Base-by-base conservation (phyloP, 495 filamentous ascomycete species). In the Astrocystis sublimbata region DNA sequence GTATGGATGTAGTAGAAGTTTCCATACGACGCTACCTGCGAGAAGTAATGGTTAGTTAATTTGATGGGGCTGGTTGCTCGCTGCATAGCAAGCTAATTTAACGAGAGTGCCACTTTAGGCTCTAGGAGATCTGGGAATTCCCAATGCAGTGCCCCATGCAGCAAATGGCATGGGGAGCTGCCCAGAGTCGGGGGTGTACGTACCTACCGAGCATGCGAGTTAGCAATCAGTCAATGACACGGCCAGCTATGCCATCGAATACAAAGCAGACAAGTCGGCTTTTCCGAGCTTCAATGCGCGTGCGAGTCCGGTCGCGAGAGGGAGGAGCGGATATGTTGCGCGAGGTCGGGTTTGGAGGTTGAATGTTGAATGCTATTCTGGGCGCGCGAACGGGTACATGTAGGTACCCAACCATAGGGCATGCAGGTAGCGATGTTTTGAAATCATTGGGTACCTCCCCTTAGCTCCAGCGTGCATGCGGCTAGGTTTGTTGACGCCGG, bases 51-150 rank as follows among this genome's bases (percentile, higher is more conserved):
- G 35, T 54, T 38, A 35, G 35, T 54, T 42, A 42, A 30, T 28
- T 42, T 56, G 35, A 35, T 56, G 36, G 6, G n/a, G n/a, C n/a
- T n/a, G n/a, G 28, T 56, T 56, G 36, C 33, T 30, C 17, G 51
- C 31, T 56, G 36, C 36, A 56, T 56, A 3, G 52, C 6, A 42
- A 56, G 35, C 52, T 56, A 56, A 56, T 41, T 42, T 56, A 56
- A 56, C 46, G 24, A 56, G 31, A 42, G 52, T 42, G 52, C 52
- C 52, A 41, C 21, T 41, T 56, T 56, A 2, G 52, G 52, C 36
- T 42, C 26, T 49, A 49, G 46, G 46, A 28, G 21, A 40, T 19
- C 23, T 41, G 52, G 51, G 15, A 38, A 28, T 24, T 28, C 46
- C 46, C 2, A 31, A 49, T 49, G 24, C 23, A 49, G 45, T 24